Evolutionary conservation across 768 basidiomycete genomes (phyloP), one percentile per base, ranked within the genome.

Genomic region (Saitozyma podzolica): DNA sequence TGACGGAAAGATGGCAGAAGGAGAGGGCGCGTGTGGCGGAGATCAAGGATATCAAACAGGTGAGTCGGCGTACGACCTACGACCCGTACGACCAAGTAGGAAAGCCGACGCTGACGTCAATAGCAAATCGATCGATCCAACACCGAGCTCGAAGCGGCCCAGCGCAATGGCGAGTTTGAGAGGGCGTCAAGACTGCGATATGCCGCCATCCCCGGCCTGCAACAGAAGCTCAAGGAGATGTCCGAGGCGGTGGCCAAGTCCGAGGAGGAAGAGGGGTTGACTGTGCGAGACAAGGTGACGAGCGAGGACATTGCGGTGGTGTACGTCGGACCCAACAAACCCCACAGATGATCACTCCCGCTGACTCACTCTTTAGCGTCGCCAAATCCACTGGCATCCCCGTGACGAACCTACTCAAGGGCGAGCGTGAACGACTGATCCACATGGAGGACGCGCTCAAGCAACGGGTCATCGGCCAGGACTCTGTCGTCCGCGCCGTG

Each of bases 361-460:
- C 65, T 59, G 50, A 61, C 41, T 29, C 19, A 2, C 9, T 29
- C 29, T 29, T 29, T 41, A 69, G 67, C 19, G 89, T 94, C 4
- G 91, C 90, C 8, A 89, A 88, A 73, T 84, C 89, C 0, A 96
- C 92, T 0, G 92, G 92, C 7, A 93, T 95, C 37, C 92, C 92
- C 0, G 91, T 94, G 1, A 86, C 90, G 78, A 92, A 88, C 72
- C 80, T 95, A 63, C 79, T 95, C 68, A 91, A 90, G 76, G 92
- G 92, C 5, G 92, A 97, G 78, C 82, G 88, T 66, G 91, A 97
- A 76, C 91, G 90, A 73, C 83, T 96, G 20, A 87, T 94, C 9
- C 88, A 92, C 81, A 96, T 97, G 92, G 94, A 97, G 77, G 88
- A 90, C 41, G 81, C 84, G 0, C 83, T 97, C 14, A 81, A 82